These are phyloP conservation scores for Petunia secreta DNA, from an alignment of 257 asterid genomes.

Conservation along the genomic window DNA sequence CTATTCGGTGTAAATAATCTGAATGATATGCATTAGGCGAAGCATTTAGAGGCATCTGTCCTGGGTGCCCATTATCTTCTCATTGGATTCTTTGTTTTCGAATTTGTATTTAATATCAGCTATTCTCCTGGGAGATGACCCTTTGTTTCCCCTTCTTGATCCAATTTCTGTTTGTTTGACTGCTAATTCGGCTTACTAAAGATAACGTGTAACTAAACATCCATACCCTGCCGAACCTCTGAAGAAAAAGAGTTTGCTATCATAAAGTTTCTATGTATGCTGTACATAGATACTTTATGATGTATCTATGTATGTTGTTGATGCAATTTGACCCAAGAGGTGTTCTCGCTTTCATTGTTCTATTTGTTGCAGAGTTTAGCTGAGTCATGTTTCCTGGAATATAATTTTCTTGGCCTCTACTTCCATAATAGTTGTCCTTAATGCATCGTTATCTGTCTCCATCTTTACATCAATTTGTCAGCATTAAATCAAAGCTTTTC, in stretches of 20 bases:
- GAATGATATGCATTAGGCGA: background rate
- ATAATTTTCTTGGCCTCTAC: slow-evolving; percentile 3
- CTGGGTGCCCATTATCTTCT: background rate
- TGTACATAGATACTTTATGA: background rate
- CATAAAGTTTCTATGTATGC: background rate
- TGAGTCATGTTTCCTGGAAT: slow-evolving; percentile 4
- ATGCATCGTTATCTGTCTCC: slow-evolving; percentile 9
- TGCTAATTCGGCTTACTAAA: too few species aligned
- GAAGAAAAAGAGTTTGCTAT: background rate
- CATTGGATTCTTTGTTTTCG: background rate
- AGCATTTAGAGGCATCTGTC: background rate
- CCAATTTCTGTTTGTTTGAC: background rate
- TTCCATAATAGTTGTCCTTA: background rate
- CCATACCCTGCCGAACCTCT: background rate
- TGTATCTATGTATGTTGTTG: background rate
- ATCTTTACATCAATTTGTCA: slow-evolving; percentile 16
- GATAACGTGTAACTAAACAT: too few species aligned
- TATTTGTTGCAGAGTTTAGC: background rate
- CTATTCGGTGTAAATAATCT: background rate
- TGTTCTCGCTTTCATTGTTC: background rate
- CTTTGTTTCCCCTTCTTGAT: slow-evolving; percentile 13
- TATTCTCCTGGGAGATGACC: slow-evolving; percentile 5
- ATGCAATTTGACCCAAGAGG: background rate
- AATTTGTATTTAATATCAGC: background rate
- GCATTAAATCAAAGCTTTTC: background rate